Evolutionary conservation across 2,329 filamentous ascomycete genomes (phyloP), one percentile per base, ranked within the genome.

Genomic region (Fusarium chlamydosporum): DNA sequence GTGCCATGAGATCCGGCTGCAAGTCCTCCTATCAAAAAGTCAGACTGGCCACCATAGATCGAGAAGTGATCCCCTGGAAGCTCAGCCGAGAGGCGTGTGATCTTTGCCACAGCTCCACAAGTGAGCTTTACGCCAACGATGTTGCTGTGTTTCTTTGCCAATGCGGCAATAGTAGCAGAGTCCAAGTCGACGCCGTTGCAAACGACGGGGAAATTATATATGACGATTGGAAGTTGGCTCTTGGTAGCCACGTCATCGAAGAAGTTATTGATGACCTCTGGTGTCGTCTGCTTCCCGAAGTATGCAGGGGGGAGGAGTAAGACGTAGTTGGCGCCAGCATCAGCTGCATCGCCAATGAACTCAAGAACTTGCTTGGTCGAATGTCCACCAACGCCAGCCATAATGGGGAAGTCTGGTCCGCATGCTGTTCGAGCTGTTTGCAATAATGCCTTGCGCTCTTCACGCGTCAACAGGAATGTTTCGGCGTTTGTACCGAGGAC

Each of bases 351-450:
- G n/a, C 74, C 70, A 61, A 89, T 83, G 63, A 84, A 85, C 74
- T 90, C 86, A 6, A 89, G 80, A 6, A 88, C 86, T 76, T 91
- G 89, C 65, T 84, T 83, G 8, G 87, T 90, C 6, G 86, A 89
- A 76, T 91, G 89, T 3, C 86, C 88, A 26, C 88, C 84, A 6
- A 89, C 86, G 18, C 89, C 89, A 79, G 51, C 94, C 84, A 96
- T 94, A 68, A 97, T 85, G 34, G 94, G 94, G 78, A 94, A 97
- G 76, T 94, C 90, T 1, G 93, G 92, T 0, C 94, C 94, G 38
- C 96, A 91, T 60, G 88, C 88, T 74, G 92, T 91, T 47, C 94
- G 88, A 78, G 89, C 89, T 4, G 85, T 80, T 37, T 80, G 75
- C n/a, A 92, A 81, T 3, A 91, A 82, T 38, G 81, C 79, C 54